phyloP scores from a whole-genome alignment of 371 early-diverging fungal species.

The Mucor plumbeus region DNA sequence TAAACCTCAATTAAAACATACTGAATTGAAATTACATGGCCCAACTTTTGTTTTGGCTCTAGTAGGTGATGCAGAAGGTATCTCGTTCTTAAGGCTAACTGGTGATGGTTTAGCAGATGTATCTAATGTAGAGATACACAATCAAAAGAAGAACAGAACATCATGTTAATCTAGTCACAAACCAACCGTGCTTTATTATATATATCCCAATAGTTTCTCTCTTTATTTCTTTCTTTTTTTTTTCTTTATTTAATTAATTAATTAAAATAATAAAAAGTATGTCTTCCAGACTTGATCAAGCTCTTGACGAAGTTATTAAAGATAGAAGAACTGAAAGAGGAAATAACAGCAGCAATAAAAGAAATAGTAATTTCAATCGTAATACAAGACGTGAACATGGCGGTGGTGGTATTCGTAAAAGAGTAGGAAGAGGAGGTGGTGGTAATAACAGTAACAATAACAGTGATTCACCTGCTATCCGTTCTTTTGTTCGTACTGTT shows the following conservation, averaged over 20 bases:
- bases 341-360: constrained; percentile 13
- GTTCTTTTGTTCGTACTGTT: constrained; percentile 46
- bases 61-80: constrained; percentile 40
- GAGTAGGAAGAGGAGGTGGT: constrained; percentile 12
- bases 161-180: neutral
- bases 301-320: constrained; percentile 61
- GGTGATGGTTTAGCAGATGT: constrained; percentile 35
- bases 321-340: constrained; percentile 38
- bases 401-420: constrained; percentile 40
- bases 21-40: neutral
- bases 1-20: constrained; percentile 14
- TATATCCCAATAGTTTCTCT: neutral
- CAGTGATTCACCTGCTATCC: constrained; percentile 19
- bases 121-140: neutral
- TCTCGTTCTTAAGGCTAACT: constrained; percentile 31
- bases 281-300: constrained; percentile 51
- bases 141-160: neutral
- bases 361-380: neutral
- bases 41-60: constrained; percentile 38
- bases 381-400: constrained; percentile 8
- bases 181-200: neutral
- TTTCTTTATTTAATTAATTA: neutral
- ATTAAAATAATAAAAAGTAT: constrained; percentile 22
- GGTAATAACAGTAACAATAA: too few relatives aligned
- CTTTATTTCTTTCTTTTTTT: constrained; percentile 1